These are phyloP conservation scores for Suhomyces choctaworum DNA, from an alignment of 1,139 yeast genomes.

Conservation along the genomic window DNA sequence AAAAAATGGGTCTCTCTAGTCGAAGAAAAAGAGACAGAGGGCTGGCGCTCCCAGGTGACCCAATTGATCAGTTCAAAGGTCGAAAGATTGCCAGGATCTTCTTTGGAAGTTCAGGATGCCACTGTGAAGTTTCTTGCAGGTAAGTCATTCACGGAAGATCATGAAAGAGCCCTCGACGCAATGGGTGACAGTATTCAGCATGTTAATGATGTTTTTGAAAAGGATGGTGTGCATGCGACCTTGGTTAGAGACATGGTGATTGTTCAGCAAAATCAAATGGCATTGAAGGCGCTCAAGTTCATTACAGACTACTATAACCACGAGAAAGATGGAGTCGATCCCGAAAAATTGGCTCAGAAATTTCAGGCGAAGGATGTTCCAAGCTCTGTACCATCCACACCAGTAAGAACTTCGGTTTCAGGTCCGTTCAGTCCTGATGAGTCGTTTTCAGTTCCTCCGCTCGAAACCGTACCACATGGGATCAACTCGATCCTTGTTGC, in stretches of 20 bases:
- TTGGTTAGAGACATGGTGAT: constrained; percentile 68
- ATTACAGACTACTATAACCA: constrained; percentile 36
- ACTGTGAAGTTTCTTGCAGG: constrained; percentile 76
- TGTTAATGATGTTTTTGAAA: constrained; percentile 67
- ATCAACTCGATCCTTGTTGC: constrained; percentile 51
- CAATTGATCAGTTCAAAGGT: constrained; percentile 64
- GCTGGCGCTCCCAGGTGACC: constrained; percentile 64
- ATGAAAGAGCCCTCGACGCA: constrained; percentile 62
- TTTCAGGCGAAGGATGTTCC: constrained; percentile 25
- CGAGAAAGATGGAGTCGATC: constrained; percentile 17
- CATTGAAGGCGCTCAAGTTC: constrained; percentile 54
- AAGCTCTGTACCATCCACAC: constrained; percentile 14
- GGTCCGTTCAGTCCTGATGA: neutral
- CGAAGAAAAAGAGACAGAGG: constrained; percentile 47
- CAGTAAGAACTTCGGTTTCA: constrained; percentile 6
- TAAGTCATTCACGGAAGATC: constrained; percentile 56
- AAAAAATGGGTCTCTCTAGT: constrained; percentile 67
- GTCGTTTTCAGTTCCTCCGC: constrained; percentile 5
- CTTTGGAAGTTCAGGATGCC: constrained; percentile 71
- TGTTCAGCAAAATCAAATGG: constrained; percentile 58
- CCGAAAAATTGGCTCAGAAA: constrained; percentile 24
- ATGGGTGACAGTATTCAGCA: constrained; percentile 88
- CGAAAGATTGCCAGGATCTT: constrained; percentile 81
- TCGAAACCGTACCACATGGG: constrained; percentile 13
- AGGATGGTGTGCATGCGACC: constrained; percentile 71